phyloP scores from a whole-genome alignment of 805 yeast species.

The Metschnikowia kunwiensis region DNA sequence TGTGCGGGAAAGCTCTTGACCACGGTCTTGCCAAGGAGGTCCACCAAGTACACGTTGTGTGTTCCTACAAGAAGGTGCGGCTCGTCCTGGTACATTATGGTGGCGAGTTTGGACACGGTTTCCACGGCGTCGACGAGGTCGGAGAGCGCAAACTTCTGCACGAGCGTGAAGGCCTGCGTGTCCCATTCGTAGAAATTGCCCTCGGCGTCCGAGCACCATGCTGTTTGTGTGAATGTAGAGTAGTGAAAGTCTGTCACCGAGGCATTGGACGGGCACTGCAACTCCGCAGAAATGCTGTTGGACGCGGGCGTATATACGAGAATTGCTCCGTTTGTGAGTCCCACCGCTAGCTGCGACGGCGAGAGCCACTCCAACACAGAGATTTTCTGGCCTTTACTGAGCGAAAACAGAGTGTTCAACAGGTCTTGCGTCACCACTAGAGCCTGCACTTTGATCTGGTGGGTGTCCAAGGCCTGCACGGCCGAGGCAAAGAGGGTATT shows the following conservation, averaged over 20 bases:
- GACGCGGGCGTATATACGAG: slow-evolving; percentile 66
- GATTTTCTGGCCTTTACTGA: slow-evolving; percentile 50
- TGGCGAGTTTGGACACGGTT: slow-evolving; percentile 29
- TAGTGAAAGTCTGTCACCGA: slow-evolving; percentile 51
- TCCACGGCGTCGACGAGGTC: slow-evolving; percentile 33
- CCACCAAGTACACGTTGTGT: slow-evolving; percentile 58
- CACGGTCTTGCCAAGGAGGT: slow-evolving; percentile 36
- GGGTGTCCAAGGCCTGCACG: slow-evolving; percentile 65
- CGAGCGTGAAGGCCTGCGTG: slow-evolving; percentile 39
- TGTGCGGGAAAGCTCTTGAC: slow-evolving; percentile 70
- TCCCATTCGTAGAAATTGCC: slow-evolving; percentile 67
- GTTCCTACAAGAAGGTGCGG: slow-evolving; percentile 61
- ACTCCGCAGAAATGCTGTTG: slow-evolving; percentile 52
- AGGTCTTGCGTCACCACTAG: slow-evolving; percentile 39
- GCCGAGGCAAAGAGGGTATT: slow-evolving; percentile 65
- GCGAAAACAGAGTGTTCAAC: slow-evolving; percentile 47
- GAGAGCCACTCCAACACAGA: slow-evolving; percentile 57
- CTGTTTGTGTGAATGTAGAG: slow-evolving; percentile 39
- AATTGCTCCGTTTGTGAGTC: slow-evolving; percentile 62
- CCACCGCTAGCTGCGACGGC: slow-evolving; percentile 50
- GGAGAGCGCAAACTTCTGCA: slow-evolving; percentile 42
- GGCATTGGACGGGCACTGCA: slow-evolving; percentile 44
- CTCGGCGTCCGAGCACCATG: slow-evolving; percentile 58
- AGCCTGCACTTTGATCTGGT: slow-evolving; percentile 63
- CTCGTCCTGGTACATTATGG: slow-evolving; percentile 28